Conservation (phyloP, 345 rosid species). For the Syzygium grande region DNA sequence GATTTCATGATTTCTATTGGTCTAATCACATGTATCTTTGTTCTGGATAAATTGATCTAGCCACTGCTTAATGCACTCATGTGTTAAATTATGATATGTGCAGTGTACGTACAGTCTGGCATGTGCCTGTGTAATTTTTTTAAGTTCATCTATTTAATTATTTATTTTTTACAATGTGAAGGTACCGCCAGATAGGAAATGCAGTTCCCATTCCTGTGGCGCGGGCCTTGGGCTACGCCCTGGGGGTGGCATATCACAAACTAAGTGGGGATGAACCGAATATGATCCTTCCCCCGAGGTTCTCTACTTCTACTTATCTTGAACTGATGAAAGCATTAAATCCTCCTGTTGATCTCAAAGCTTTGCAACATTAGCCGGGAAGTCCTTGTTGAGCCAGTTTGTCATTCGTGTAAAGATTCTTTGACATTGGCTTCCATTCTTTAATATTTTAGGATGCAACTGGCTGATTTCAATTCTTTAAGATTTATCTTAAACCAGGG, state of each 20-base stretch:
- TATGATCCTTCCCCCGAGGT: conserved; percentile 62
- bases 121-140: neutral
- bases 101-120: neutral
- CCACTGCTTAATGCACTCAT: neutral
- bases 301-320: conserved; percentile 54
- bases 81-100: neutral
- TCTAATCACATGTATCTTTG: neutral
- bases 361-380: neutral
- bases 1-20: neutral
- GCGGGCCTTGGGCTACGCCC: conserved; percentile 71
- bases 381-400: neutral
- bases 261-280: conserved; percentile 33
- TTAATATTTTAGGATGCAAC: neutral
- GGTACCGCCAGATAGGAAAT: conserved; percentile 89
- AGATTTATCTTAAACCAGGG: neutral
- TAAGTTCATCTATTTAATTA: neutral
- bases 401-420: neutral
- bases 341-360: neutral
- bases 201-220: conserved; percentile 80
- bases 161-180: conserved; percentile 1
- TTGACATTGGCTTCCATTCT: neutral
- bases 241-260: conserved; percentile 61
- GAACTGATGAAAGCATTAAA: conserved; percentile 7
- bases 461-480: neutral
- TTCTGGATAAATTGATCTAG: neutral